These are phyloP conservation scores for Sclerotinia spermophila DNA, from an alignment of 2,329 filamentous ascomycete species.

Conservation along the genomic window DNA sequence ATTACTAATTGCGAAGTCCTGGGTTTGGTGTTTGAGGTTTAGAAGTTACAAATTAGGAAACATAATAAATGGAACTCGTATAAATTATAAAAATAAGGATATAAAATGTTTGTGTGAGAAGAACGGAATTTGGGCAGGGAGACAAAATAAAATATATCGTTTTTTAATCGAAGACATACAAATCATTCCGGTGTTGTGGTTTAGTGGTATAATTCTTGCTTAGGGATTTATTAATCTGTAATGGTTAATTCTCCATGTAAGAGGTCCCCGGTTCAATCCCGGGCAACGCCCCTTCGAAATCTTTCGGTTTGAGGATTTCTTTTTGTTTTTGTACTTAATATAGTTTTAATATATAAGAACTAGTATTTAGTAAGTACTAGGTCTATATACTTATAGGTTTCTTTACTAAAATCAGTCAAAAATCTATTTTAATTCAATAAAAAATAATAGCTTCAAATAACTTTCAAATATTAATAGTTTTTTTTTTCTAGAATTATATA, in stretches of 20 bases:
- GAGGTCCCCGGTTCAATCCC: slow-evolving; percentile 22
- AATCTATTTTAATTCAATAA: too few species aligned
- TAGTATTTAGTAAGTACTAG: too few species aligned
- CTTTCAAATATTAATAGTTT: too few species aligned
- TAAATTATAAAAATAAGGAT: not conserved
- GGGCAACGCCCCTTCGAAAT: slow-evolving; percentile 15
- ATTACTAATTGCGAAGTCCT: too few species aligned
- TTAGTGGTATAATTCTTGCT: slow-evolving; percentile 22
- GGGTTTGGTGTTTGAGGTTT: not conserved
- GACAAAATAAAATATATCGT: not conserved
- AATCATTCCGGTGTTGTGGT: not conserved
- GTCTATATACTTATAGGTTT: too few species aligned
- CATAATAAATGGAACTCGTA: fast-evolving
- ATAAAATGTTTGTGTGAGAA: not conserved
- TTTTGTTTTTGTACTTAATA: not conserved
- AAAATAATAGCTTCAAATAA: too few species aligned
- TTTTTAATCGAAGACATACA: fast-evolving
- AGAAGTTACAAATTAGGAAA: not conserved
- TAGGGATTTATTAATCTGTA: not conserved
- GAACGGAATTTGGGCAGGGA: fast-evolving
- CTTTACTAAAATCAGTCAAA: too few species aligned
- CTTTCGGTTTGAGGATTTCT: not conserved
- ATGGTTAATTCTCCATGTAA: slow-evolving; percentile 4
- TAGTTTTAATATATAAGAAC: too few species aligned
- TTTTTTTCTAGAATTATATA: too few species aligned